Evolutionary conservation across 164 flowering plant species (phyloP).

Genomic region (Vitis rupestris): DNA sequence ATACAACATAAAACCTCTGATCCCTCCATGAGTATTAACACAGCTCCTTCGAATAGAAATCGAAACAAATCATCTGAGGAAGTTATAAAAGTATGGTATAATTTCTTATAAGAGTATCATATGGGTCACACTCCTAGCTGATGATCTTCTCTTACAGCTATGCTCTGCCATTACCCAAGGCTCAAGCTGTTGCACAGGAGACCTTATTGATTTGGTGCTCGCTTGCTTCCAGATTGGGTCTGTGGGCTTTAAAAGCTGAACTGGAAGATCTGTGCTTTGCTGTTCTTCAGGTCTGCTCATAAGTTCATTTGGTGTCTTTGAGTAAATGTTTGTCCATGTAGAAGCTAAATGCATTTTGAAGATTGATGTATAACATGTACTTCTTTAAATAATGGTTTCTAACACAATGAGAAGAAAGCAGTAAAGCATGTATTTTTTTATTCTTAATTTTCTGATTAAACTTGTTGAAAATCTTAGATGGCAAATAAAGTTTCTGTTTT

Average conservation of each 20-base stretch:
- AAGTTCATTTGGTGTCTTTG: neutral
- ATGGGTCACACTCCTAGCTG: neutral
- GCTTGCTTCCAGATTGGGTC: slow-evolving; percentile 91
- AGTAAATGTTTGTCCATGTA: neutral
- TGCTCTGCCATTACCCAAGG: slow-evolving; percentile 75
- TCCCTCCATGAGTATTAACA: no score
- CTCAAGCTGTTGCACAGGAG: slow-evolving; percentile 94
- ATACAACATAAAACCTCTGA: no score
- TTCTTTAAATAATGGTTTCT: neutral
- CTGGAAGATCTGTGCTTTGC: slow-evolving; percentile 96
- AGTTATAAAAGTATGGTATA: neutral
- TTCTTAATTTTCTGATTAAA: no score
- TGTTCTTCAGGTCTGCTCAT: slow-evolving; percentile 74
- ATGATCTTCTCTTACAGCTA: slow-evolving; percentile 42
- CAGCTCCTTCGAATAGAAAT: no score
- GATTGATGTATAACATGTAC: neutral
- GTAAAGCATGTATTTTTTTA: no score
- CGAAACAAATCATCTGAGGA: no score
- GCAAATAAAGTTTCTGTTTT: no score
- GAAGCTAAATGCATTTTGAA: neutral
- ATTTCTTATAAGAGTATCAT: neutral
- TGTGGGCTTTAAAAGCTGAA: slow-evolving; percentile 97
- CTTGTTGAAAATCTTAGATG: no score
- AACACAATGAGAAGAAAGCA: neutral
- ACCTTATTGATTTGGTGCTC: slow-evolving; percentile 94